A percentile compares a stretch with the other conserved stretches of the same genome.
phyloP scores from a whole-genome alignment of 257 asterid genomes.

The Solanum etuberosum region DNA sequence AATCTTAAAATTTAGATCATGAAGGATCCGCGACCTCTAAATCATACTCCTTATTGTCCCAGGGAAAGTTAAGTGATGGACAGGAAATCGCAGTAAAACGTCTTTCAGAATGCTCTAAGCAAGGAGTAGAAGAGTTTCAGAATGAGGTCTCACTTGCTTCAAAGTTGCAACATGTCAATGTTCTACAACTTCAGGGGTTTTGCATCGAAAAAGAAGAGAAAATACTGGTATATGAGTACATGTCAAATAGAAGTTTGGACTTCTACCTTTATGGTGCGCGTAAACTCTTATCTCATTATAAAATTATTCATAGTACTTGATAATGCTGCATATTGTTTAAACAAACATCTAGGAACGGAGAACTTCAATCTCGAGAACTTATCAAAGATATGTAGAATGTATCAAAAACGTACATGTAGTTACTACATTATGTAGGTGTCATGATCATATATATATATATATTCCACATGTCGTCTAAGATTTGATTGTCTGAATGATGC shows the following conservation, averaged over 20 bases:
- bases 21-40: not conserved
- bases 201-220: constrained; percentile 19
- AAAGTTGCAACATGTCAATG: constrained; percentile 28
- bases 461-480: too few species aligned
- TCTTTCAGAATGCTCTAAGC: constrained; percentile 19
- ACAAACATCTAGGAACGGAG: not conserved
- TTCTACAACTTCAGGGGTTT: constrained; percentile 14
- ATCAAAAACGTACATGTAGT: not conserved
- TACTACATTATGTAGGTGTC: too few species aligned
- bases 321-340: not conserved
- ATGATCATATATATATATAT: not conserved
- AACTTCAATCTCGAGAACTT: not conserved
- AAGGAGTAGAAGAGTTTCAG: constrained; percentile 26
- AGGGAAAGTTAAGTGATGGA: constrained; percentile 21
- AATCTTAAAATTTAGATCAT: too few species aligned
- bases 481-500: not conserved
- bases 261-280: constrained; percentile 15
- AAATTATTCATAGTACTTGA: not conserved
- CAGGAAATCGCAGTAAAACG: constrained; percentile 27
- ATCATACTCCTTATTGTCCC: not conserved
- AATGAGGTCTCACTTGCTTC: constrained; percentile 23
- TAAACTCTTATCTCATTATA: not conserved
- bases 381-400: not conserved
- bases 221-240: constrained; percentile 24
- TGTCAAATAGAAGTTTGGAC: constrained; percentile 24